Evolutionary conservation across 75 land plant species (phyloP).

Genomic region (Cryptomeria japonica): DNA sequence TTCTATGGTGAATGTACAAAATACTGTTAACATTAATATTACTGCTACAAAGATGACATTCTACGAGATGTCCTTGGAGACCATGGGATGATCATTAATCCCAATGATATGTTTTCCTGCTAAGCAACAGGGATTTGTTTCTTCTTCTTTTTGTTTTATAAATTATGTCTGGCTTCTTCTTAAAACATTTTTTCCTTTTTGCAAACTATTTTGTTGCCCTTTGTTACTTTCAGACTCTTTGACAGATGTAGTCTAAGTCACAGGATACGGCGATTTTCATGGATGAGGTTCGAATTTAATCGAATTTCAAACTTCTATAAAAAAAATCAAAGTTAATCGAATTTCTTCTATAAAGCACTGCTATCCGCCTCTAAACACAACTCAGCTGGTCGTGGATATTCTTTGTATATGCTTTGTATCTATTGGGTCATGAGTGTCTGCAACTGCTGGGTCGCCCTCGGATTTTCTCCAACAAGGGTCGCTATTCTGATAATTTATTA

Average conservation of each 20-base stretch:
- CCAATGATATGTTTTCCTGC: background rate
- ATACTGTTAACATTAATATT: background rate
- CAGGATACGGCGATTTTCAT: too few relatives aligned
- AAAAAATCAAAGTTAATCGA: too few relatives aligned
- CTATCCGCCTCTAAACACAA: too few relatives aligned
- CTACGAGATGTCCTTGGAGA: background rate
- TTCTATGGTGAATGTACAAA: background rate
- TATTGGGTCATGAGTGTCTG: too few relatives aligned
- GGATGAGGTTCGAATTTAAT: too few relatives aligned
- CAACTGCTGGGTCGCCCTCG: too few relatives aligned
- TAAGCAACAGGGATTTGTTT: background rate
- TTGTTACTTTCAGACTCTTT: background rate
- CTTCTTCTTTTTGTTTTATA: background rate
- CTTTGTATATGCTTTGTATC: too few relatives aligned
- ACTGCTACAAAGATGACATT: background rate
- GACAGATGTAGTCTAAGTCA: background rate
- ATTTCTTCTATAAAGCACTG: too few relatives aligned
- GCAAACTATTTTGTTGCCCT: background rate
- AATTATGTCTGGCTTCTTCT: background rate
- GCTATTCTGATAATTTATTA: too few relatives aligned
- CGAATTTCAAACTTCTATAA: too few relatives aligned
- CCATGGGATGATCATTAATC: background rate
- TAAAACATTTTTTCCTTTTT: background rate
- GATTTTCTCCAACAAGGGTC: too few relatives aligned
- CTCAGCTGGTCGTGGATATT: too few relatives aligned